phyloP scores from a whole-genome alignment of 148 eudicot species.

The Chenopodium formosanum region DNA sequence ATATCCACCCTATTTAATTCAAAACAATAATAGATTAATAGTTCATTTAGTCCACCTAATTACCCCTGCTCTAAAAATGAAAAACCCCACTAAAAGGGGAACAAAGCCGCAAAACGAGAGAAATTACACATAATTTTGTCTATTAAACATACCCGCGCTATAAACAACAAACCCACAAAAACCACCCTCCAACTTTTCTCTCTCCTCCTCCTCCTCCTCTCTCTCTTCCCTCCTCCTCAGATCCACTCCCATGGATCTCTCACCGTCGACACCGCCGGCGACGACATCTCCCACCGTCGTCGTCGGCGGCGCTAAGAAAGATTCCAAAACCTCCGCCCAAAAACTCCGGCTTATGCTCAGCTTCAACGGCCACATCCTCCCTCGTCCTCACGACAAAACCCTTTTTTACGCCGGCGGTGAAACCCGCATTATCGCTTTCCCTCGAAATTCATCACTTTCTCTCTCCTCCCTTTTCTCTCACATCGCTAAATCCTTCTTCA shows the following conservation, averaged over 20 bases:
- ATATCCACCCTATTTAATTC: no score
- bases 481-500: slow-evolving; percentile 44
- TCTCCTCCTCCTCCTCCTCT: neutral
- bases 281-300: slow-evolving; percentile 8
- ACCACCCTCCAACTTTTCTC: neutral
- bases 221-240: slow-evolving; percentile 10
- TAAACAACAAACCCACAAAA: neutral
- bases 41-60: no score
- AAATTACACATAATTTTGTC: neutral
- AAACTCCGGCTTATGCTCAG: slow-evolving; percentile 83
- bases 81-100: neutral
- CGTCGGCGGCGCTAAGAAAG: neutral
- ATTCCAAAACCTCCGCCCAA: neutral
- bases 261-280: slow-evolving; percentile 26
- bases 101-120: neutral
- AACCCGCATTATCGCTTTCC: slow-evolving; percentile 68
- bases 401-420: slow-evolving; percentile 86
- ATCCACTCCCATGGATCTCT: slow-evolving; percentile 43
- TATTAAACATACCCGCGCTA: neutral
- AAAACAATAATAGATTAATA: no score
- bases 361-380: slow-evolving; percentile 77
- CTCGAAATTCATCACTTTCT: slow-evolving; percentile 41
- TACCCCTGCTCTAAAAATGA: no score
- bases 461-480: slow-evolving; percentile 43
- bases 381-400: slow-evolving; percentile 66